Conservation (phyloP, 2,329 filamentous ascomycete species). For the Monilinia vaccinii-corymbosi region DNA sequence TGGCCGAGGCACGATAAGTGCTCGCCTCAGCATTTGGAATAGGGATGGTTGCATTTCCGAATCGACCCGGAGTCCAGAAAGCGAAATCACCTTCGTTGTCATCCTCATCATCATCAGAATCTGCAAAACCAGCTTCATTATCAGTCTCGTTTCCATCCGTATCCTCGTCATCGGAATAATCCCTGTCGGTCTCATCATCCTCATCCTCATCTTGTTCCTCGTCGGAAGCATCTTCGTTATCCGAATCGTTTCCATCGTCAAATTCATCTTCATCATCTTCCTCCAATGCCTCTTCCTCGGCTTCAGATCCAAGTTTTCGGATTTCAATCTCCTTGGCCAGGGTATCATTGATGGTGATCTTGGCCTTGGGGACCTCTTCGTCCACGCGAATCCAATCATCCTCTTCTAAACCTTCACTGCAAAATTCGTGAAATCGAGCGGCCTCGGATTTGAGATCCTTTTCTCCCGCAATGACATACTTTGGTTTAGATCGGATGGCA, state of each 20-base stretch:
- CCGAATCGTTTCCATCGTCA: conserved; percentile 35
- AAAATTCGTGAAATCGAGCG: conserved; percentile 81
- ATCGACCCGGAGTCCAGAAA: conserved; percentile 48
- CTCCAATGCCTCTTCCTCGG: conserved; percentile 78
- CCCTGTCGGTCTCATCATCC: conserved; percentile 49
- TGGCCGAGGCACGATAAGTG: conserved; percentile 25
- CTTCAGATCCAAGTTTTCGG: conserved; percentile 76
- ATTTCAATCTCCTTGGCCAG: conserved; percentile 85
- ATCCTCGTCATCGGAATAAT: conserved; percentile 46
- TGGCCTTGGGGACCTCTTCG: conserved; percentile 42
- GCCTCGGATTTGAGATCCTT: conserved; percentile 35
- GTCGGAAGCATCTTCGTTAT: conserved; percentile 38
- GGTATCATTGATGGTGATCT: conserved; percentile 83
- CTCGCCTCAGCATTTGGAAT: conserved; percentile 16
- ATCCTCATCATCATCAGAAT: conserved; percentile 58
- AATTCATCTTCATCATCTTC: conserved; percentile 51
- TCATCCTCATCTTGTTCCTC: conserved; percentile 57
- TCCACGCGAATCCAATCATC: conserved; percentile 84
- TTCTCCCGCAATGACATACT: conserved; percentile 27
- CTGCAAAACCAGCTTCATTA: conserved; percentile 58
- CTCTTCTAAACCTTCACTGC: conserved; percentile 68
- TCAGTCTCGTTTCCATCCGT: conserved; percentile 58
- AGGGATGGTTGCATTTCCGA: conserved; percentile 17
- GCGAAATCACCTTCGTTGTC: conserved; percentile 55
- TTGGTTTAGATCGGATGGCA: conserved; percentile 30